Base-by-base conservation (phyloP, 73 alveolate species). In the Uronychia binucleata region DNA sequence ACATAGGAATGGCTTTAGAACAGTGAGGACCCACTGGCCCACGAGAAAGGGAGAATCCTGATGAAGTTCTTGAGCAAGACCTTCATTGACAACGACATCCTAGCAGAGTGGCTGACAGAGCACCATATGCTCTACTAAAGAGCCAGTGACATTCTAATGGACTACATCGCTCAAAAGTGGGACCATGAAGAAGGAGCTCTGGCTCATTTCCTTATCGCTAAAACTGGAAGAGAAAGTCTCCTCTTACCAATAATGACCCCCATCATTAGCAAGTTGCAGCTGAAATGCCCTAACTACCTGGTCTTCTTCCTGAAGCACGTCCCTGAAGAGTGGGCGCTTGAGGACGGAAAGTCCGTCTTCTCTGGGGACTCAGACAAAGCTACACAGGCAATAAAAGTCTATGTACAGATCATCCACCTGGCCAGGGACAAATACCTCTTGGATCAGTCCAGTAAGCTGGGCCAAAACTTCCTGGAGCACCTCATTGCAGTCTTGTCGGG, bases 21-120 rank as follows among this genome's bases (percentile, higher is more conserved):
- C 28, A 31, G 30, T 26, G 85, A 90, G 0, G 31, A 83, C 14
- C 93, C 91, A 11, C 33, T 81, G 29, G 80, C 59, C n/a, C 75
- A 78, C 59, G 86, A 86, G 35, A 79, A 82, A 81, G 84, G 94
- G 28, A 81, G 88, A 28, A 78, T 82, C 0, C 34, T 87, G 1
- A 82, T 91, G 31, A 87, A 91, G 57, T 91, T 91, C 86, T 46
- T 91, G 28, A 33, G 82, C 31, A 85, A 91, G 67, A 33, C 80
- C 28, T 74, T 74, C 1, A 87, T 91, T 0, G 84, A 86, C 34
- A 74, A 81, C 75, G 80, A 91, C 29, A 77, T 30, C 19, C 34
- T 91, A 13, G 19, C 89, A 19, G 88, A 76, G 1, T 85, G 92
- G 92, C 88, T 88, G 75, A 83, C 93, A 28, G 77, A 33, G 0